Evolutionary conservation across 73 alveolate genomes (phyloP), one percentile per base, ranked within the genome.

Genomic region (Paramecium sonneborni): DNA sequence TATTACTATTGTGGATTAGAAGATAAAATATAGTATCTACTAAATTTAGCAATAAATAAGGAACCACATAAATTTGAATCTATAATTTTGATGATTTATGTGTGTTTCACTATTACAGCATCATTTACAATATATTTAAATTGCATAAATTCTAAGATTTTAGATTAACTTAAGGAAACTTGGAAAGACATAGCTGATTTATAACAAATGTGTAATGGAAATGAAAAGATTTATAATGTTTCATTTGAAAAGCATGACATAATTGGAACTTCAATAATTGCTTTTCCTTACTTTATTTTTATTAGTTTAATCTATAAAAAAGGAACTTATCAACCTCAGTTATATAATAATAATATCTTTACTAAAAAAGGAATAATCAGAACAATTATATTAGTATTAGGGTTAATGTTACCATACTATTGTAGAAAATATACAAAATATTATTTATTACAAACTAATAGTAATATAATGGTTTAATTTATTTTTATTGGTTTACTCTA

Each of bases 201-300:
- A 5, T 10, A 62, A 62, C 24, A 12, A 30, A 30, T 14, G 24
- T 62, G 84, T 32, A 62, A 26, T 12, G 38, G 76, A 8, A 57
- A 57, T 57, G 84, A 62, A 11, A 62, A 5, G 44, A 12, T 26
- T 14, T 62, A 62, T 62, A 62, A 62, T n/a, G 18, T 0, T 26
- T 30, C 84, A 2, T 62, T 62, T 62, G 84, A 62, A 62, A 62
- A 62, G 14, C 84, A 62, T 62, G 84, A 62, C 24, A 26, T 62
- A 26, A 26, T 62, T 6, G 84, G 84, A 62, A 62, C 39, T 23
- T 62, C 84, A 26, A 62, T 62, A 30, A 62, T 62, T 26, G 23
- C 26, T 12, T 32, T 62, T 62, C 84, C 84, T 1, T 62, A 30
- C 20, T 62, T 62, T 62, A 30, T 62, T 1, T 52, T 52, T 1